Evolutionary conservation across 208 protist species (phyloP).

Genomic region (Phytomonas sp.): DNA sequence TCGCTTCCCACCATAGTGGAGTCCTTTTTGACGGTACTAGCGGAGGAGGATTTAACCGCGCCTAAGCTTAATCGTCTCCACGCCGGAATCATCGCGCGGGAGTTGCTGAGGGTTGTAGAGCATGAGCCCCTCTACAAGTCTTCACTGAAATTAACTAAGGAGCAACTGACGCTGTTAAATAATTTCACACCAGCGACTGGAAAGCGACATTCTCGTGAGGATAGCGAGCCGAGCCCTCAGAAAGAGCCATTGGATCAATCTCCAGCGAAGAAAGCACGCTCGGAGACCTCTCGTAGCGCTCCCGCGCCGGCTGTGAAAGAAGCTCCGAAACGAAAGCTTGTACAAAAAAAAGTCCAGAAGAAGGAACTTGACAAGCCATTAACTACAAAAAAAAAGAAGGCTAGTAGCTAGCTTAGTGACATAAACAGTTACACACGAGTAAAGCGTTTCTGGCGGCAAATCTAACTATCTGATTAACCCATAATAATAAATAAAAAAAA

Average conservation of each 20-base stretch:
- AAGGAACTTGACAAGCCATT: neutral
- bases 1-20: constrained; percentile 53
- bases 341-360: constrained; percentile 13
- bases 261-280: neutral
- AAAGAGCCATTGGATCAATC: neutral
- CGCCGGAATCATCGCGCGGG: constrained; percentile 56
- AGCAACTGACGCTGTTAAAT: constrained; percentile 27
- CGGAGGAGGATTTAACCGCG: constrained; percentile 18
- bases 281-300: neutral
- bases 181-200: constrained; percentile 37
- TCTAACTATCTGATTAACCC: constrained; percentile 2
- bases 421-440: neutral
- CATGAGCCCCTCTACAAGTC: constrained; percentile 45
- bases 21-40: constrained; percentile 38
- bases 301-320: neutral
- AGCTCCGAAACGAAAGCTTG: neutral
- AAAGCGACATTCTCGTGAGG: constrained; percentile 31
- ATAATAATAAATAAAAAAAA: constrained; percentile 1
- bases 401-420: neutral
- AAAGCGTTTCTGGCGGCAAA: neutral
- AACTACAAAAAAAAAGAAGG: constrained; percentile 2
- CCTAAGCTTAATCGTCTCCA: constrained; percentile 55
- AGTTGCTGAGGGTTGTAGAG: constrained; percentile 54
- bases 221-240: neutral
- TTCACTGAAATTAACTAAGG: constrained; percentile 41